Percentiles rank a stretch among this genome's conserved stretches.
phyloP scores from a whole-genome alignment of 257 asterid genomes.

The Nicotiana tabacum region DNA sequence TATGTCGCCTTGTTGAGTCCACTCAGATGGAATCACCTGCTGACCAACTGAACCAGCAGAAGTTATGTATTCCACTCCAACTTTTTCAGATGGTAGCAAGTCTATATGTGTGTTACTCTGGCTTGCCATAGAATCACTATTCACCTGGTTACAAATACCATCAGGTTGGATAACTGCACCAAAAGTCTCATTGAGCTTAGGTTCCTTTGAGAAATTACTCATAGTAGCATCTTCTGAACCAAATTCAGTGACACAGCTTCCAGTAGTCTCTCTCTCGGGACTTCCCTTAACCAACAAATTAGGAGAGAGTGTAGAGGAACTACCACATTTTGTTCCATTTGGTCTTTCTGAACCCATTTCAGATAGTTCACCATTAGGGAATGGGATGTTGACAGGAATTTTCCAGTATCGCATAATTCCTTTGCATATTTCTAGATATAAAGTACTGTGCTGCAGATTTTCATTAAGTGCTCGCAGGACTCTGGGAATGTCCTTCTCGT shows the following conservation, averaged over 20 bases:
- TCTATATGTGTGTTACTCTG: slow-evolving; percentile 15
- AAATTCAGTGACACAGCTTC: slow-evolving; percentile 25
- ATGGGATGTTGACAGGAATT: slow-evolving; percentile 26
- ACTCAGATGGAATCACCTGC: slow-evolving; percentile 23
- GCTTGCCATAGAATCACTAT: slow-evolving; percentile 13
- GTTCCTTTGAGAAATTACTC: slow-evolving; percentile 11
- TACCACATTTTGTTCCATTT: slow-evolving; percentile 22
- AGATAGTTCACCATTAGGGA: slow-evolving; percentile 28
- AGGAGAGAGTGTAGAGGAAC: slow-evolving; percentile 20
- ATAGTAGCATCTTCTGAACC: slow-evolving; percentile 21
- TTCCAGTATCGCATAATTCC: slow-evolving; percentile 64
- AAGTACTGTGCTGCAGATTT: slow-evolving; percentile 31
- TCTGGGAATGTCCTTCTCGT: slow-evolving; percentile 41
- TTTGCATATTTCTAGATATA: slow-evolving; percentile 61
- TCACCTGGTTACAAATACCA: background rate
- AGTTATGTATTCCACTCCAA: slow-evolving; percentile 9
- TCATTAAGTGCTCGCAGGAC: slow-evolving; percentile 47
- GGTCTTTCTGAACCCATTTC: slow-evolving; percentile 20
- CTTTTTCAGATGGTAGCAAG: slow-evolving; percentile 17
- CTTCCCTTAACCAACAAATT: slow-evolving; percentile 23
- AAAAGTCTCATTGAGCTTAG: slow-evolving; percentile 13
- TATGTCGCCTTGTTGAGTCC: slow-evolving; percentile 30
- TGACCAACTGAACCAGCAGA: slow-evolving; percentile 25
- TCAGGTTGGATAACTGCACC: slow-evolving; percentile 16
- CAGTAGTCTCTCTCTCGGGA: slow-evolving; percentile 30